phyloP scores from a whole-genome alignment of 2,329 filamentous ascomycete genomes.

The Boeremia exigua region DNA sequence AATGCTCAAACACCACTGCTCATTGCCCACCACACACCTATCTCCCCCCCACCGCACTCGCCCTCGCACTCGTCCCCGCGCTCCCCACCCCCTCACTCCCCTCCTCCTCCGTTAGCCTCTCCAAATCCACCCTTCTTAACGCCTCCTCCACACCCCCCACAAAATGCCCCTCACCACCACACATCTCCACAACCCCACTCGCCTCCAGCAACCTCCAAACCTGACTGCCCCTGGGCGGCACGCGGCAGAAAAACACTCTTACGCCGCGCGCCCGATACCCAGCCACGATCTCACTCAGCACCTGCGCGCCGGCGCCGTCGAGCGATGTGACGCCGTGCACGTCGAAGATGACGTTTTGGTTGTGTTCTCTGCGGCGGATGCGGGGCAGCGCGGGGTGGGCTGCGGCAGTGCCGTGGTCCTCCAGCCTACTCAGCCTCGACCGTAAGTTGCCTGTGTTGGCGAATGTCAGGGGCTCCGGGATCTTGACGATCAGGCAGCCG shows the following conservation, averaged over 20 bases:
- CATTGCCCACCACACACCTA: too few relatives aligned
- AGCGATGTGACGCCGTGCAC: conserved; percentile 96
- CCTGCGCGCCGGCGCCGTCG: conserved; percentile 91
- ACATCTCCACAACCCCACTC: conserved; percentile 84
- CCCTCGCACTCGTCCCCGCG: too few relatives aligned
- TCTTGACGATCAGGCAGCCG: conserved; percentile 94
- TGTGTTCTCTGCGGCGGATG: conserved; percentile 77
- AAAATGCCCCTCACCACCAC: conserved; percentile 79
- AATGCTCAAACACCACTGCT: too few relatives aligned
- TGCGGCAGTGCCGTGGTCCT: conserved; percentile 84
- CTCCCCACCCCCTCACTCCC: too few relatives aligned
- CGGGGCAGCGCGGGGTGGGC: conserved; percentile 89
- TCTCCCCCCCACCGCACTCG: too few relatives aligned
- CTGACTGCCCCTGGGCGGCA: conserved; percentile 56
- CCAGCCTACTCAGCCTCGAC: conserved; percentile 78
- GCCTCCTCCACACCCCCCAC: conserved; percentile 85
- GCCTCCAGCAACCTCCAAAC: conserved; percentile 76
- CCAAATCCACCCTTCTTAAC: conserved; percentile 77
- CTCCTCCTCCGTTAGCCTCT: conserved; percentile 57
- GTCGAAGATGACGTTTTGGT: conserved; percentile 93
- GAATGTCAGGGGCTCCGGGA: conserved; percentile 94
- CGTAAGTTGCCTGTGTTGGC: conserved; percentile 95
- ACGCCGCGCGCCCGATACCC: conserved; percentile 79
- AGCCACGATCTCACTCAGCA: conserved; percentile 86
- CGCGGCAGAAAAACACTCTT: conserved; percentile 74